phyloP scores from a whole-genome alignment of 148 eudicot species.

The Chenopodium suecicum region DNA sequence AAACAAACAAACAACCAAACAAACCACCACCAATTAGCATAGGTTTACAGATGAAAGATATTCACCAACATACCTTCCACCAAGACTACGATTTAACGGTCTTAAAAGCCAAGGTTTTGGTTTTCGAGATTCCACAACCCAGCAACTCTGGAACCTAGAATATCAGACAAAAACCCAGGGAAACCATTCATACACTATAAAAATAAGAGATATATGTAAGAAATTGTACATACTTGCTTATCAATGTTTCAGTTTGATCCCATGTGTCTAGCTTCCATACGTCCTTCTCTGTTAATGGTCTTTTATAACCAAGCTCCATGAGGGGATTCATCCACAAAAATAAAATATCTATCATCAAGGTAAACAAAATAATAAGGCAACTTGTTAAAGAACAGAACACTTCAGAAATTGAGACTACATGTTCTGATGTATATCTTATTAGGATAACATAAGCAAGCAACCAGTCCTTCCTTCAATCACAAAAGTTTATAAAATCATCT shows the following conservation, averaged over 20 bases:
- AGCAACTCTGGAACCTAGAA: conserved; percentile 72
- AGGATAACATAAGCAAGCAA: background rate
- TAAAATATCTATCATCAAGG: conserved; percentile 45
- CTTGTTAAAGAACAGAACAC: conserved; percentile 9
- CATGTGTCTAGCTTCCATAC: conserved; percentile 93
- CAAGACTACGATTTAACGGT: conserved; percentile 78
- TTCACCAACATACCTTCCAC: conserved; percentile 63
- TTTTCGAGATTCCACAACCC: conserved; percentile 69
- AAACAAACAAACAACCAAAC: background rate
- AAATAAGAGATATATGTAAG: background rate
- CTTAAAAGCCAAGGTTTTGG: conserved; percentile 86
- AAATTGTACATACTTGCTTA: conserved; percentile 51
- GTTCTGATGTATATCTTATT: no score
- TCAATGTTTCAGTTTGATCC: conserved; percentile 88
- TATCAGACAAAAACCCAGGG: conserved; percentile 7
- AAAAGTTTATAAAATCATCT: no score
- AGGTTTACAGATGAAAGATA: background rate
- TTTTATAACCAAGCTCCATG: conserved; percentile 75
- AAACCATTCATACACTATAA: conserved; percentile 6
- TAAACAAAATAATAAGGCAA: conserved; percentile 17
- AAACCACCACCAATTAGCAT: background rate
- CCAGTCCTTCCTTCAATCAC: background rate
- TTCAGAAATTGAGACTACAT: background rate
- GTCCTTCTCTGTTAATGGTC: conserved; percentile 97
- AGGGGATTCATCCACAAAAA: conserved; percentile 88